A percentile compares a stretch with the other conserved stretches of the same genome.
These are phyloP conservation scores for Rheum nobile DNA, from an alignment of 148 eudicot genomes.

Conservation along the genomic window DNA sequence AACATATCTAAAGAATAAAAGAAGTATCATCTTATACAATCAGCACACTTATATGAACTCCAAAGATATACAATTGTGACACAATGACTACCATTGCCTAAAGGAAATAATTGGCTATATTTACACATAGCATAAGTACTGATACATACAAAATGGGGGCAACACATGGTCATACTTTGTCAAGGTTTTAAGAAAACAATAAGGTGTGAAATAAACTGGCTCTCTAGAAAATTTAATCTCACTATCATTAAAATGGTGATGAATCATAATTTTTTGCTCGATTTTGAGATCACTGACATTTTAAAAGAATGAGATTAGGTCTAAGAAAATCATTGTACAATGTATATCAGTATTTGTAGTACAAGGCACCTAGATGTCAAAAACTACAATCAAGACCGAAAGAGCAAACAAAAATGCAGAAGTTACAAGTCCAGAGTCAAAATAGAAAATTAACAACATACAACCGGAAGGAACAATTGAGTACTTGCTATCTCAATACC, in stretches of 20 bases:
- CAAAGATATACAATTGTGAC: not conserved
- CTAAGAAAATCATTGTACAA: not conserved
- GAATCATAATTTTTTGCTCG: not conserved
- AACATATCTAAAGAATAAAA: not conserved
- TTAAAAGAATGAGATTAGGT: not conserved
- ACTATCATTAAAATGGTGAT: not conserved
- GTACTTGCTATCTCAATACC: too few relatives aligned
- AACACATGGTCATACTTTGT: not conserved
- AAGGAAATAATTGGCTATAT: not conserved
- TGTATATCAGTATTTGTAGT: not conserved
- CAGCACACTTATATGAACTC: not conserved
- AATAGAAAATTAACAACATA: too few relatives aligned
- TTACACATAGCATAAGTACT: not conserved
- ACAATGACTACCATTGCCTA: not conserved
- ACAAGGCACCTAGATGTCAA: not conserved
- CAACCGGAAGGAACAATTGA: too few relatives aligned
- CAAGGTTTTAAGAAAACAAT: not conserved
- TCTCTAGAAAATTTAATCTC: not conserved
- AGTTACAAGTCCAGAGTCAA: too few relatives aligned
- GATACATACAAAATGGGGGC: not conserved
- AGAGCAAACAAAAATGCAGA: not conserved
- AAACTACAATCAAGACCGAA: not conserved
- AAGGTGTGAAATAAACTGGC: not conserved
- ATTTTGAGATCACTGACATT: not conserved
- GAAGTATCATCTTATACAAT: not conserved